phyloP scores from a whole-genome alignment of 805 yeast species.

The Yarrowia bubula region DNA sequence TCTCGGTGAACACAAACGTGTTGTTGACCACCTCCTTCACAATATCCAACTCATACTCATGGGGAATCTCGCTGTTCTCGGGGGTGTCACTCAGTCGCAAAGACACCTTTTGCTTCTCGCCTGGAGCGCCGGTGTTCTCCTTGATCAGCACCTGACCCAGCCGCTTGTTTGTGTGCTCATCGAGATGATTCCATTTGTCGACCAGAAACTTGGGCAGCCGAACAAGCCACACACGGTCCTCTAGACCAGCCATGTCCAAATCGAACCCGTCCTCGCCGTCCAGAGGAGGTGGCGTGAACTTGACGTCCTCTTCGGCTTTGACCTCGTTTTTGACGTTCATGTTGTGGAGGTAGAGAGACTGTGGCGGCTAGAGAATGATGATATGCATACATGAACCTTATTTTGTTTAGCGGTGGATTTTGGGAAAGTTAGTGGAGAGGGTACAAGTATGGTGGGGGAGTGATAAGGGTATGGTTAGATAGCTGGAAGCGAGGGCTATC shows the following conservation, averaged over 20 bases:
- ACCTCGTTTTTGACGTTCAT: conserved; percentile 6
- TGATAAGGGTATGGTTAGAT: too few species aligned
- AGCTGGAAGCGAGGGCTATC: too few species aligned
- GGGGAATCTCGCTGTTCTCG: conserved; percentile 64
- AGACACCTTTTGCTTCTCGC: conserved; percentile 43
- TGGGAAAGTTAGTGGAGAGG: too few species aligned
- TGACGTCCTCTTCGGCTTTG: conserved; percentile 11
- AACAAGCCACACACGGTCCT: conserved; percentile 86
- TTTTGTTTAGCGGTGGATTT: too few species aligned
- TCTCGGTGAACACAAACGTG: conserved; percentile 84
- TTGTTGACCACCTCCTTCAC: conserved; percentile 78
- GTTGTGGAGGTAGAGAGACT: background rate
- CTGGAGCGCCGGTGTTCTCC: conserved; percentile 33
- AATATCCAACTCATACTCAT: conserved; percentile 75
- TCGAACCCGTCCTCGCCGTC: conserved; percentile 42
- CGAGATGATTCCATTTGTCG: conserved; percentile 70
- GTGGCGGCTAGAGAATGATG: too few species aligned
- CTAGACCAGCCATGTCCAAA: conserved; percentile 60
- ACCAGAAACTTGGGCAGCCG: conserved; percentile 85
- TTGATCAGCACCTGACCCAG: conserved; percentile 75
- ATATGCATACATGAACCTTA: too few species aligned
- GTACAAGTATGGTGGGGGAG: too few species aligned
- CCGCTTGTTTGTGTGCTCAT: conserved; percentile 64
- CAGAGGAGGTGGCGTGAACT: conserved; percentile 32
- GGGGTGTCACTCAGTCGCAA: conserved; percentile 42